Evolutionary conservation across 495 filamentous ascomycete species (phyloP).

Genomic region (Annulohypoxylon moriforme): DNA sequence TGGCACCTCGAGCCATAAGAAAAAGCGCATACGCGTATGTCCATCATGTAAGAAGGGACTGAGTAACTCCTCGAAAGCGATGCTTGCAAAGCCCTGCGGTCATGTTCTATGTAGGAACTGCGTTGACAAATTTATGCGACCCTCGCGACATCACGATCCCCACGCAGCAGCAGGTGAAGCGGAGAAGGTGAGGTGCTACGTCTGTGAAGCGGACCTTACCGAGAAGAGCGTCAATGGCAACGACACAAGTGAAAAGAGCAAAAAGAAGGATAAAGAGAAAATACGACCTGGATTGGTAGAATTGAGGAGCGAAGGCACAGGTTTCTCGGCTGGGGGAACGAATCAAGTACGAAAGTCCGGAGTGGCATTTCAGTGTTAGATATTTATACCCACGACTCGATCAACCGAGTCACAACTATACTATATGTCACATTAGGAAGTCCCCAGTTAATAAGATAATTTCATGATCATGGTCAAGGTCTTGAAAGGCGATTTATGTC

Average conservation of each 20-base stretch:
- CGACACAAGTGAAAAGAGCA: conserved; percentile 54
- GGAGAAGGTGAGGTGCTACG: conserved; percentile 78
- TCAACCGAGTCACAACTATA: neutral
- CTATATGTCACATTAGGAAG: neutral
- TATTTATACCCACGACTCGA: neutral
- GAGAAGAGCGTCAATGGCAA: conserved; percentile 46
- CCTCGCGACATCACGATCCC: conserved; percentile 67
- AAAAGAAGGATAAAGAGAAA: conserved; percentile 66
- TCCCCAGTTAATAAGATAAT: neutral
- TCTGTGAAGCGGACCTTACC: conserved; percentile 84
- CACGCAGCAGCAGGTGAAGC: conserved; percentile 67
- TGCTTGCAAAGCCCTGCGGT: conserved; percentile 91
- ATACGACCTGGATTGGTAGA: conserved; percentile 83
- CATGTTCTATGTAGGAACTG: conserved; percentile 94
- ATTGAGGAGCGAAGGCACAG: conserved; percentile 89
- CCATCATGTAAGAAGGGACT: conserved; percentile 89
- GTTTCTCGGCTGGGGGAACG: conserved; percentile 86
- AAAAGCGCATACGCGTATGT: conserved; percentile 72
- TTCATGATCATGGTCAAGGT: neutral
- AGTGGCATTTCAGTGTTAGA: conserved; percentile 85
- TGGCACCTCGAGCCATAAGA: conserved; percentile 52
- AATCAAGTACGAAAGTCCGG: conserved; percentile 83
- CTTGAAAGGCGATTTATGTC: neutral
- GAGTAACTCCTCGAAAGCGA: conserved; percentile 83
- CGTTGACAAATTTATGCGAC: conserved; percentile 86